Base-by-base conservation (phyloP, 306 rosid genomes). In the Casuarina glauca region DNA sequence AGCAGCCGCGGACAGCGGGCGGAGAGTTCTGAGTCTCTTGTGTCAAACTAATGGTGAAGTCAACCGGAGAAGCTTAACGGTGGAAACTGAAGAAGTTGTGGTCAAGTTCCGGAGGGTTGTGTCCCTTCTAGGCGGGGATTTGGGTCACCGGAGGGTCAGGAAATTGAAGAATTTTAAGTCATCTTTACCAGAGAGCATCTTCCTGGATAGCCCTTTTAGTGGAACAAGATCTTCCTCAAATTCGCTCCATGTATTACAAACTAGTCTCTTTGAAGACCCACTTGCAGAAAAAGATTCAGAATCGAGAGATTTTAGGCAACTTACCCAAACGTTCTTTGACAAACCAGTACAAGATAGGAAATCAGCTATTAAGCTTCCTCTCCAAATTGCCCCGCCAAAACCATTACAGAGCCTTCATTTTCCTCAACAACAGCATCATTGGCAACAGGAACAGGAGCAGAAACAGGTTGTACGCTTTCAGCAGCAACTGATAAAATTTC, bases 71-170 rank as follows among this genome's bases (percentile, higher is more conserved):
- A 88, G 74, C 73, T 85, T 94, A 78, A 69, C 62, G 85, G 80
- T 85, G 74, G 96, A 95, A 83, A 91, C 97, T 78, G 96, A 88
- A 42, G 97, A 93, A 79, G 89, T 94, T 80, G 96, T 96, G 75
- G 81, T 69, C 49, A 88, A 83, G 89, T 93, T 96, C 88, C 91
- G 85, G 89, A 90, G 88, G 83, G 97, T 96, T 80, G 91, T 88
- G 50, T 87, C 97, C 76, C 82, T 96, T 87, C 94, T 96, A 38
- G 81, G 81, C 35, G 82, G 75, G 84, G 89, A 91, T 64, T 68
- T 90, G 76, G 94, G 93, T 80, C 98, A 90, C 89, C 94, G 94
- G 36, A 91, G 97, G 81, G 89, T 90, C 20, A 93, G 93, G 81
- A 93, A 89, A 82, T 79, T 70, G 9, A 87, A 85, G 66, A 90